Conservation (phyloP, 208 protist species). For the Leishmania aethiopica region DNA sequence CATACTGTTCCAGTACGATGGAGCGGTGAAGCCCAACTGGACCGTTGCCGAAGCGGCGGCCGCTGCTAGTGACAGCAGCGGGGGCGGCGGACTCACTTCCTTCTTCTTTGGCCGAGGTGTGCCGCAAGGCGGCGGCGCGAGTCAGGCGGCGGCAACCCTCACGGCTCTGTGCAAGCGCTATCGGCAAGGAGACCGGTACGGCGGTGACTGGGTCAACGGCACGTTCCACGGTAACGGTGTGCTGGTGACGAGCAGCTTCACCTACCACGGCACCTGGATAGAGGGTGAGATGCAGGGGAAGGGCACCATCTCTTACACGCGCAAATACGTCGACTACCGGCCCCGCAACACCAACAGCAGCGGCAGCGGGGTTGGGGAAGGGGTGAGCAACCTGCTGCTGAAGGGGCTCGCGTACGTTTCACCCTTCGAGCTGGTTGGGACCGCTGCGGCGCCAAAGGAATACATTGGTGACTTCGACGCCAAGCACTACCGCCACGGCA, state of each 20-base stretch:
- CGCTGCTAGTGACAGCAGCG: neutral
- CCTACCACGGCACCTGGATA: conserved; percentile 73
- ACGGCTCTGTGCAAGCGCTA: conserved; percentile 32
- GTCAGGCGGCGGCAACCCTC: conserved; percentile 12
- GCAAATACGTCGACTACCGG: conserved; percentile 38
- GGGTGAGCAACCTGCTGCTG: conserved; percentile 48
- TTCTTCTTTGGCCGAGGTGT: conserved; percentile 27
- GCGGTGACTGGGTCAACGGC: conserved; percentile 67
- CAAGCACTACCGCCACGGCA: conserved; percentile 64
- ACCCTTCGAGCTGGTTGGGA: conserved; percentile 59
- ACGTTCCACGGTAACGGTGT: conserved; percentile 79
- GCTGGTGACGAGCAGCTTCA: conserved; percentile 64
- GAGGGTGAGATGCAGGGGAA: conserved; percentile 46
- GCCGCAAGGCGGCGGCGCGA: conserved; percentile 3
- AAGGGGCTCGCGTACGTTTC: conserved; percentile 75
- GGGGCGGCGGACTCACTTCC: conserved; percentile 3
- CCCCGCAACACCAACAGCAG: conserved; percentile 8
- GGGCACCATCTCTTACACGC: conserved; percentile 35
- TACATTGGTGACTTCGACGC: conserved; percentile 78
- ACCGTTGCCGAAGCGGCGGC: neutral
- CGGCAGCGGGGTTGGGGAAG: conserved; percentile 8
- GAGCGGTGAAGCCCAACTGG: conserved; percentile 7
- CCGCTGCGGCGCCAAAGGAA: conserved; percentile 48
- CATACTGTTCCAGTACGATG: conserved; percentile 64
- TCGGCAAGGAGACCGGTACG: conserved; percentile 78